phyloP scores from a whole-genome alignment of 257 asterid genomes.

The Nicotiana obtusifolia region DNA sequence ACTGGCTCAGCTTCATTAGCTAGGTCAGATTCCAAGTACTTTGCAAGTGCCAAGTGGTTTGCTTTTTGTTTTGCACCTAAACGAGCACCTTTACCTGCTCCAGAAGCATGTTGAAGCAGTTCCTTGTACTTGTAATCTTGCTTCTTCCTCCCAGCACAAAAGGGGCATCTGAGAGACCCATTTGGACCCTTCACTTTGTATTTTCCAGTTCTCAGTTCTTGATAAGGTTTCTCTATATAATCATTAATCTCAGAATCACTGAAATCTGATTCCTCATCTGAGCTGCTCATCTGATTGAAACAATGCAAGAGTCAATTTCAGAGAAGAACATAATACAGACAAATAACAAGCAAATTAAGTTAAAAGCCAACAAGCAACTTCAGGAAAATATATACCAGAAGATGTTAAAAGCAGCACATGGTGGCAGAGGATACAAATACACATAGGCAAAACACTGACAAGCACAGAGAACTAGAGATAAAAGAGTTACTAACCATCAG shows the following conservation, averaged over 20 bases:
- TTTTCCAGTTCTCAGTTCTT: constrained; percentile 55
- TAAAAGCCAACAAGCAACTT: not conserved
- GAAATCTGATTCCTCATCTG: constrained; percentile 69
- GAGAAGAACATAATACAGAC: not conserved
- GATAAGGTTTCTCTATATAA: constrained; percentile 65
- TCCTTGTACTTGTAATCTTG: constrained; percentile 83
- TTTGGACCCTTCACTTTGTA: constrained; percentile 74
- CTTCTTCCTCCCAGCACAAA: constrained; percentile 89
- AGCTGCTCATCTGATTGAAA: constrained; percentile 59
- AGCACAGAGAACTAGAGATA: not conserved
- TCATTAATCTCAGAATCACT: constrained; percentile 87
- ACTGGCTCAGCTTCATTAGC: constrained; percentile 47
- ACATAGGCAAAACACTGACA: not conserved
- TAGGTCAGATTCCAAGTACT: constrained; percentile 46
- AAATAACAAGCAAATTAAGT: not conserved
- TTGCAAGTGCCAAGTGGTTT: constrained; percentile 69
- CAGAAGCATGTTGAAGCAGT: constrained; percentile 72
- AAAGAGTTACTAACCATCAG: not conserved
- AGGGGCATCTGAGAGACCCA: constrained; percentile 79
- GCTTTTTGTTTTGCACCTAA: constrained; percentile 62
- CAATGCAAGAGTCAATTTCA: not conserved
- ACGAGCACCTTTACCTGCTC: constrained; percentile 62
- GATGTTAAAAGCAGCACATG: not conserved
- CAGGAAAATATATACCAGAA: not conserved
- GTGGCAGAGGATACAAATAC: not conserved